Percentiles rank a stretch among this genome's conserved stretches.
These are phyloP conservation scores for Barbarea vulgaris DNA, from an alignment of 345 rosid genomes.

Conservation along the genomic window DNA sequence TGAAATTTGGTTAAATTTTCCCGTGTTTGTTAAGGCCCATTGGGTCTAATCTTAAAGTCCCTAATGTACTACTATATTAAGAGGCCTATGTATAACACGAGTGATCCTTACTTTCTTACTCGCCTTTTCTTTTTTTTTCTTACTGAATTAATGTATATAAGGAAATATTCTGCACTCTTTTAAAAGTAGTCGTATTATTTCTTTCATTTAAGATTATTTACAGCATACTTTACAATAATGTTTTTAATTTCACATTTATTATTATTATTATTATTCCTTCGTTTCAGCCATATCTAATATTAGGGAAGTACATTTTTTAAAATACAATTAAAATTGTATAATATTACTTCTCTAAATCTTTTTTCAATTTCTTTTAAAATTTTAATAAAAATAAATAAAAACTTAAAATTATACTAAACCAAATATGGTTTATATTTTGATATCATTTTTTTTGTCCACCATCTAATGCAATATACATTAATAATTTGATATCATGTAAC, in stretches of 20 bases:
- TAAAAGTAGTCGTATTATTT: not conserved
- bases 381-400: too few species aligned
- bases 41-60: slow-evolving; percentile 18
- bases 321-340: too few species aligned
- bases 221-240: not conserved
- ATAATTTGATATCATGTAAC: too few species aligned
- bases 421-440: too few species aligned
- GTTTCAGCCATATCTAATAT: too few species aligned
- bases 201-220: not conserved
- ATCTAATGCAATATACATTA: too few species aligned
- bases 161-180: not conserved
- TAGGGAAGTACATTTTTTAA: too few species aligned
- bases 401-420: too few species aligned
- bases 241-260: not conserved
- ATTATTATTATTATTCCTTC: not conserved
- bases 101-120: not conserved
- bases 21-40: slow-evolving; percentile 18
- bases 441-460: too few species aligned
- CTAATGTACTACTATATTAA: not conserved
- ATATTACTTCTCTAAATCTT: too few species aligned
- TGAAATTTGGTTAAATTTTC: not conserved
- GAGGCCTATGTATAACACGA: slow-evolving; percentile 22
- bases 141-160: not conserved
- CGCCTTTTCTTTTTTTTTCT: not conserved
- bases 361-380: too few species aligned